A percentile compares a stretch with the other conserved stretches of the same genome.
Evolutionary conservation across 2,329 filamentous ascomycete species (phyloP).

Genomic region (Venturiaceae sp.): DNA sequence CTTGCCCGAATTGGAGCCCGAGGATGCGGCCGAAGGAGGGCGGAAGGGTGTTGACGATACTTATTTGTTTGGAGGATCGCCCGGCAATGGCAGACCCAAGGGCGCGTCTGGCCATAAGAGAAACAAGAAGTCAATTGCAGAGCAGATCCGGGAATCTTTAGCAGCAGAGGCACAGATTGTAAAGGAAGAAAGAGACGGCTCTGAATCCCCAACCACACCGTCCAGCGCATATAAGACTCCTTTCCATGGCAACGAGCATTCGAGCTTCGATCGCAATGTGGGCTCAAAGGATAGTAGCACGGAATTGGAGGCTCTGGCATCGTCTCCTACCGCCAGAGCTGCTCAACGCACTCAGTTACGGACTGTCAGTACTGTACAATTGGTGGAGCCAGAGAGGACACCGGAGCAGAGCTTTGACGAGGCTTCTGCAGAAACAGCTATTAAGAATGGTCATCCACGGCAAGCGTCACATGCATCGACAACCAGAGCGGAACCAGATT

Average conservation of each 20-base stretch:
- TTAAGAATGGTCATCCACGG: neutral
- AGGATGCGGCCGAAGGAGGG: constrained; percentile 15
- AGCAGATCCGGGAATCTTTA: constrained; percentile 7
- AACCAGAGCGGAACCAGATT: neutral
- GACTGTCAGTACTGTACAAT: neutral
- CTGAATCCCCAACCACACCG: constrained; percentile 26
- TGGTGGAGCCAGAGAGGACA: neutral
- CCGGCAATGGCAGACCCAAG: constrained; percentile 16
- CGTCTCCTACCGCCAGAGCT: constrained; percentile 33
- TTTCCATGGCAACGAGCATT: constrained; percentile 14
- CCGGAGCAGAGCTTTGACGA: neutral
- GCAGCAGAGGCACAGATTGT: neutral
- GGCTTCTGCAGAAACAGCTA: neutral
- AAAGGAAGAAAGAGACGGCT: constrained; percentile 10
- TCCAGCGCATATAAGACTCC: constrained; percentile 28
- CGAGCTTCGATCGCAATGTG: constrained; percentile 12
- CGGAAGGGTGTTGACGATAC: constrained; percentile 33
- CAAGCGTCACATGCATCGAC: constrained; percentile 2
- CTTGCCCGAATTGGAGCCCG: constrained; percentile 43
- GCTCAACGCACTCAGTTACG: constrained; percentile 24
- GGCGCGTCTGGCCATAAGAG: constrained; percentile 9
- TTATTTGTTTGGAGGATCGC: constrained; percentile 30
- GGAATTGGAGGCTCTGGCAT: constrained; percentile 20
- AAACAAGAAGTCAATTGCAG: constrained; percentile 7
- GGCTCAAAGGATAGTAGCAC: constrained; percentile 18